These are phyloP conservation scores for Lodderomyces elongisporus DNA, from an alignment of 1,139 yeast genomes.

Conservation along the genomic window DNA sequence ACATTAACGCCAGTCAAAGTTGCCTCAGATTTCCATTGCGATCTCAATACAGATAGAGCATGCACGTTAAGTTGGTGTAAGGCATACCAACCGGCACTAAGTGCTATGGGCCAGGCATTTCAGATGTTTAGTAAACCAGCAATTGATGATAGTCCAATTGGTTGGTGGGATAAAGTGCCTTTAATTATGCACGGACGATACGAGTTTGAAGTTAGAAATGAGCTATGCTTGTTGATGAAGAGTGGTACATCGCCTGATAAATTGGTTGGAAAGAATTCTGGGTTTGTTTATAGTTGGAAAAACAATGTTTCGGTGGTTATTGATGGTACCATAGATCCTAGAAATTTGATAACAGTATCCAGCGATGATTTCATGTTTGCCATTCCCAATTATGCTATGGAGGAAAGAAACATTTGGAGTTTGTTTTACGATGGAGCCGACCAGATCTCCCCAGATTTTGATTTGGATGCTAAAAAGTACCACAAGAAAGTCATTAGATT, in stretches of 20 bases:
- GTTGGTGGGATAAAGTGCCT: constrained; percentile 58
- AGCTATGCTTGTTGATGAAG: constrained; percentile 49
- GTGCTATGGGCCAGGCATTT: constrained; percentile 35
- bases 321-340: constrained; percentile 59
- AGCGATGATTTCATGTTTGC: constrained; percentile 69
- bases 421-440: constrained; percentile 25
- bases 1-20: constrained; percentile 45
- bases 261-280: constrained; percentile 64
- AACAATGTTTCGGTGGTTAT: constrained; percentile 56
- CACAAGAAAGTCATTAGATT: constrained; percentile 36
- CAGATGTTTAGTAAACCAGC: constrained; percentile 65
- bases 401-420: constrained; percentile 34
- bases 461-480: constrained; percentile 29
- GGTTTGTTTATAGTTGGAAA: constrained; percentile 76
- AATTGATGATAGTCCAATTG: constrained; percentile 80
- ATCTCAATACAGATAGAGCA: constrained; percentile 32
- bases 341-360: constrained; percentile 55
- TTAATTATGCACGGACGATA: constrained; percentile 44
- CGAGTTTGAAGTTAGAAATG: constrained; percentile 49
- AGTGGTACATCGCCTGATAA: constrained; percentile 77
- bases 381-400: constrained; percentile 48
- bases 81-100: constrained; percentile 37
- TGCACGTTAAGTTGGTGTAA: constrained; percentile 44
- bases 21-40: constrained; percentile 31
- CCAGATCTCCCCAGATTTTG: constrained; percentile 18